phyloP scores from a whole-genome alignment of 331 rosid species.

The Quercus phellos region DNA sequence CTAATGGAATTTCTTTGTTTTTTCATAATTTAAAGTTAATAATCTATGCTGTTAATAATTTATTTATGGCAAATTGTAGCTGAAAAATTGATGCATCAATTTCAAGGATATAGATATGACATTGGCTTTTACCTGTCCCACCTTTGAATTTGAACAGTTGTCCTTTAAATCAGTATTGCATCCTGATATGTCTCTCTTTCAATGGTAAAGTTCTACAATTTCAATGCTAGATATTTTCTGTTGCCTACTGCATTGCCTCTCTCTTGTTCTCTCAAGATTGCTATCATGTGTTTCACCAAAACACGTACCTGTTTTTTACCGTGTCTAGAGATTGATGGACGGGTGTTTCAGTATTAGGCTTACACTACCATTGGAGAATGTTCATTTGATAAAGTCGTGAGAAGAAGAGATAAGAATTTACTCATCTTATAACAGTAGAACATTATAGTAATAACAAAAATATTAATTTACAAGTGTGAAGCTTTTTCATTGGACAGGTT shows the following conservation, averaged over 20 bases:
- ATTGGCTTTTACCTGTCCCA: neutral
- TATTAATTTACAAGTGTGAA: neutral
- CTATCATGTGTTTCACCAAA: neutral
- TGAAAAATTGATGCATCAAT: neutral
- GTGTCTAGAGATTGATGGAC: neutral
- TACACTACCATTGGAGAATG: neutral
- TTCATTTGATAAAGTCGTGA: neutral
- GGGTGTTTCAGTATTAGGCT: neutral
- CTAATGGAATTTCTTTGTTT: neutral
- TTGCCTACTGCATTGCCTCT: neutral
- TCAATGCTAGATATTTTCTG: neutral
- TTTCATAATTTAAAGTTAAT: neutral
- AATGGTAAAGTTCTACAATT: neutral
- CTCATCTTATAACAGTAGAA: neutral
- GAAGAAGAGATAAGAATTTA: neutral
- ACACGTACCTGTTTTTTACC: neutral
- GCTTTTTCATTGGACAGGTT: neutral
- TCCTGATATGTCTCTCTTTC: neutral
- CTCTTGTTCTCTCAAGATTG: neutral
- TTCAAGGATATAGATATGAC: neutral
- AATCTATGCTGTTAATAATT: neutral
- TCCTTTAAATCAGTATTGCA: neutral
- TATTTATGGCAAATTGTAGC: neutral
- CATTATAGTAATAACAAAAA: neutral
- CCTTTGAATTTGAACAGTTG: neutral